phyloP scores from a whole-genome alignment of 495 filamentous ascomycete species.

The Talaromyces borbonicus region DNA sequence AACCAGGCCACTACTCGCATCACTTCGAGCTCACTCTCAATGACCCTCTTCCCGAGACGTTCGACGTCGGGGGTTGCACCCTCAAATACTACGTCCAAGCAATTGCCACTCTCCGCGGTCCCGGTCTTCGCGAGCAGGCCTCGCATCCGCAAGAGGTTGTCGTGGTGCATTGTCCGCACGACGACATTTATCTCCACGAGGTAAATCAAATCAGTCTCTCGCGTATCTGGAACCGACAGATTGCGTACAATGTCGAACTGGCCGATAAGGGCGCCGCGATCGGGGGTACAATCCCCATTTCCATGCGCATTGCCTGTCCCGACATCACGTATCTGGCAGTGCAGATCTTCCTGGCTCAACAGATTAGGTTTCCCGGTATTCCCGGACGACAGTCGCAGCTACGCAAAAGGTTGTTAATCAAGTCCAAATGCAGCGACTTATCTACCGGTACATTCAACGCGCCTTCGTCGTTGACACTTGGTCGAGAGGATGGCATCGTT shows the following conservation, averaged over 20 bases:
- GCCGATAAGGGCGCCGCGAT: conserved; percentile 3
- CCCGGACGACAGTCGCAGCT: neutral
- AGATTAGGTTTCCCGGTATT: conserved; percentile 1
- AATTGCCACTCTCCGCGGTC: neutral
- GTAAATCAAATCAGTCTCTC: neutral
- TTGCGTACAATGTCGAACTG: conserved; percentile 1
- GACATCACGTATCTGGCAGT: conserved; percentile 1
- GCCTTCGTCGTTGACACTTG: neutral
- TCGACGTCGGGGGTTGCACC: conserved; percentile 3
- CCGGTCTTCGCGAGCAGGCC: neutral
- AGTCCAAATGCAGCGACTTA: neutral
- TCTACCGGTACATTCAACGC: conserved; percentile 1
- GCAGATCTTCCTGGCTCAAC: conserved; percentile 5
- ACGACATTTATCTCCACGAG: conserved; percentile 5
- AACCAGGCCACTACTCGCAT: conserved; percentile 2
- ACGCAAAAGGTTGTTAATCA: conserved; percentile 1
- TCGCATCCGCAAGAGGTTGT: neutral
- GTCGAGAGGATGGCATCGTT: neutral
- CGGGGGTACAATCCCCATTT: neutral
- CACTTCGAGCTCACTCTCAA: conserved; percentile 2
- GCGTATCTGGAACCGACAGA: conserved; percentile 5
- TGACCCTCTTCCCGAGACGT: conserved; percentile 1
- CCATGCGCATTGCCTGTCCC: neutral
- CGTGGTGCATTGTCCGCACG: conserved; percentile 5
- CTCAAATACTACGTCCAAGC: conserved; percentile 6